Evolutionary conservation across 2,329 filamentous ascomycete genomes (phyloP).

Genomic region (Hymenoscyphus repandus): DNA sequence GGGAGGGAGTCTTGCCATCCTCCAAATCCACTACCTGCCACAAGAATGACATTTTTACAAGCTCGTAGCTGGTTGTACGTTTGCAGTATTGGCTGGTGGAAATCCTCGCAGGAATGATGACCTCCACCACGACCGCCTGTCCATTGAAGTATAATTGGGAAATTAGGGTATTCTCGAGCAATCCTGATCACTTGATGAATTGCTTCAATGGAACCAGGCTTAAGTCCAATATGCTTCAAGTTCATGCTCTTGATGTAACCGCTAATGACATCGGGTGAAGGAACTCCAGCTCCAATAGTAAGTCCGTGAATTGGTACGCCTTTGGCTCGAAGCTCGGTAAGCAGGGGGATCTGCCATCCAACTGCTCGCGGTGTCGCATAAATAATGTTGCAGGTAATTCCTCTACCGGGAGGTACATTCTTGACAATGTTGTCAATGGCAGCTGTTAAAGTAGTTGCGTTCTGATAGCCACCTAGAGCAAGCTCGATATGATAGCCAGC

Average conservation of each 20-base stretch:
- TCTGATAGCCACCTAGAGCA: constrained; percentile 85
- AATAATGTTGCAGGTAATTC: constrained; percentile 85
- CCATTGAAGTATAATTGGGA: constrained; percentile 93
- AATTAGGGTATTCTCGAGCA: constrained; percentile 85
- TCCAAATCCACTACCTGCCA: constrained; percentile 89
- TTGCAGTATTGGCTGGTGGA: constrained; percentile 84
- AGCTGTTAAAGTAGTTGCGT: constrained; percentile 73
- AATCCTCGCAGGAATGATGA: constrained; percentile 92
- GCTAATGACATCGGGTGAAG: constrained; percentile 86
- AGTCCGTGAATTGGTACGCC: constrained; percentile 88
- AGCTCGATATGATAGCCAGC: constrained; percentile 93
- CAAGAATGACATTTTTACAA: constrained; percentile 78
- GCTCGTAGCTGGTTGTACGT: constrained; percentile 88
- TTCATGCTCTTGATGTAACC: constrained; percentile 92
- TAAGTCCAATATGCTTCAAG: constrained; percentile 90
- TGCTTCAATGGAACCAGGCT: constrained; percentile 85
- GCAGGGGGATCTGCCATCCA: constrained; percentile 85
- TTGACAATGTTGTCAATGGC: constrained; percentile 82
- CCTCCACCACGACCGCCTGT: constrained; percentile 90
- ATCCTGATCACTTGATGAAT: constrained; percentile 91
- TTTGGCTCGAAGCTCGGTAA: constrained; percentile 73
- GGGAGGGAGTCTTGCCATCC: constrained; percentile 87
- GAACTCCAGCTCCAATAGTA: constrained; percentile 88
- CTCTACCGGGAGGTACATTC: constrained; percentile 75
- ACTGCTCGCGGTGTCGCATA: constrained; percentile 87